A percentile compares a stretch with the other conserved stretches of the same genome.
Evolutionary conservation across 208 protist species (phyloP).

Genomic region (Crithidia expoeki): DNA sequence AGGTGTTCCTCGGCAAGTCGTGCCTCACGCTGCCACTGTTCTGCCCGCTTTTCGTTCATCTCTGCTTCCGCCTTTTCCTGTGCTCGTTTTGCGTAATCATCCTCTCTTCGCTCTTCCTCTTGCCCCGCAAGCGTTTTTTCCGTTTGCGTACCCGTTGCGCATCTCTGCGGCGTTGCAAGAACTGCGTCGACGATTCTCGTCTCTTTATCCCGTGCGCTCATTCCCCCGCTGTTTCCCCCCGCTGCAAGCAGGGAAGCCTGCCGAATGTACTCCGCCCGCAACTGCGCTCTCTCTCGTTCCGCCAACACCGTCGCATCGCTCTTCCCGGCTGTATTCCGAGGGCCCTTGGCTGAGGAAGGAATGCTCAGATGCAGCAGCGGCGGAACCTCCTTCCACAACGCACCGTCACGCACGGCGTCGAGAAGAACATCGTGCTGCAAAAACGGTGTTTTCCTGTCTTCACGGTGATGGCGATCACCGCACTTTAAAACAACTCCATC

Average conservation of each 20-base stretch:
- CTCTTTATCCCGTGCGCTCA: no score
- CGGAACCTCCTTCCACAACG: slow-evolving; percentile 16
- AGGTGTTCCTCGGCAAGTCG: slow-evolving; percentile 3
- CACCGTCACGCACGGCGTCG: slow-evolving; percentile 4
- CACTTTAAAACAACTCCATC: no score
- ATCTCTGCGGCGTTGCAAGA: not conserved
- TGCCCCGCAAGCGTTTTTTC: not conserved
- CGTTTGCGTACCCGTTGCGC: not conserved
- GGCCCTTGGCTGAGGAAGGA: not conserved
- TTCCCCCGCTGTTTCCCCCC: not conserved
- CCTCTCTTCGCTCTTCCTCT: not conserved
- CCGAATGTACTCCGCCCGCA: slow-evolving; percentile 7
- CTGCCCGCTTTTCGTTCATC: not conserved
- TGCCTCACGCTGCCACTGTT: not conserved
- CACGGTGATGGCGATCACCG: not conserved
- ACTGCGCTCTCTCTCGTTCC: slow-evolving; percentile 8
- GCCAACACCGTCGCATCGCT: slow-evolving; percentile 7
- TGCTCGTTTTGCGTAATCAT: not conserved
- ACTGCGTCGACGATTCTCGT: no score
- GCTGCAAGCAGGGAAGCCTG: slow-evolving; percentile 15
- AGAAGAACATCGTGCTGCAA: not conserved
- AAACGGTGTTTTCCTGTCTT: not conserved
- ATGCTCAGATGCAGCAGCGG: slow-evolving; percentile 16
- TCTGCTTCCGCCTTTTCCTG: not conserved
- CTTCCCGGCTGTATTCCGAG: not conserved